Base-by-base conservation (phyloP, 1,284 basidiomycete species). In the Ustilago trichophora region DNA sequence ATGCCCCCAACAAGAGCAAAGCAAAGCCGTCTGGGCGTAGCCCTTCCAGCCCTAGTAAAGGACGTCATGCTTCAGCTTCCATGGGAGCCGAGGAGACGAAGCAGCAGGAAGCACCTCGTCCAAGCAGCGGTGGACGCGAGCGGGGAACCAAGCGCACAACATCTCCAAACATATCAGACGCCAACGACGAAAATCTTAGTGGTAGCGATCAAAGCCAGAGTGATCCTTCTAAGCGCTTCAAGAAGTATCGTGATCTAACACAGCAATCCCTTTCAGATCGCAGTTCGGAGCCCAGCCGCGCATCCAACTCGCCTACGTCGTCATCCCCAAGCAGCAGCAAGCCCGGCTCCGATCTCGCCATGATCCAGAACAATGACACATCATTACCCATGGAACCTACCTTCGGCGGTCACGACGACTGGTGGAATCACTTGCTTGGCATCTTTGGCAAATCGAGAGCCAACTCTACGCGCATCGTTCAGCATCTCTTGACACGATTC, bases 281-380 rank as follows among this genome's bases (percentile, higher is more conserved):
- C 11, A 11, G 3, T 10, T 22, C 38, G 6, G 53, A 42, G 9
- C 25, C 10, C 26, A 42, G 36, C 12, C 24, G 32, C 9, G 27
- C 25, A 16, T 19, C 33, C 19, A 31, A 27, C 24, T 42, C 38
- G 21, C 21, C 21, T 4, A 16, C 6, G 15, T 15, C 9, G 11
- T 52, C 60, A 10, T 41, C 35, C 13, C 45, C 64, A 12, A 68
- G 54, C 47, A 59, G 65, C 43, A 62, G 65, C 33, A 57, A 47
- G 54, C 52, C 67, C 21, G 57, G 56, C 26, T 70, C 67, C 12
- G 67, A 70, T 19, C 53, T 70, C 2, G 67, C 67, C 33, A 70
- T 70, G 67, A 65, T 70, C 6, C 67, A 70, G 50, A 70, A 70
- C 38, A 40, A 60, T 31, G 31, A 46, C n/a, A 25, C 40, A 5